Percentiles rank a stretch among this genome's conserved stretches.
Conservation (phyloP, 2,329 filamentous ascomycete genomes). For the Monilinia fructigena region DNA sequence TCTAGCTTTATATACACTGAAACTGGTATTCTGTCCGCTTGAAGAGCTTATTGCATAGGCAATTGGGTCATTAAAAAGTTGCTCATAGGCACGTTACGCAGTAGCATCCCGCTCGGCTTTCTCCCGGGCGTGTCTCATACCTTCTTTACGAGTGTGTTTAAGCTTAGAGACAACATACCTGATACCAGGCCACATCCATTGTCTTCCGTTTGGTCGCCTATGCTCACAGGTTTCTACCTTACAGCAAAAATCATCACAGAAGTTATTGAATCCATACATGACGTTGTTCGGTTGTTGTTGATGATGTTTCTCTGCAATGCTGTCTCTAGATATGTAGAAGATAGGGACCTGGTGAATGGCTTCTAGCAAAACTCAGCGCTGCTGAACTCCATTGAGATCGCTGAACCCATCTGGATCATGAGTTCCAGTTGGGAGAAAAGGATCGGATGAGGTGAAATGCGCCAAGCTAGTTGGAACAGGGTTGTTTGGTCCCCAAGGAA, state of each 20-base stretch:
- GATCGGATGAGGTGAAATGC: not conserved
- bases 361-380: not conserved
- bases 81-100: too few relatives aligned
- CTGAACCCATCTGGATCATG: not conserved
- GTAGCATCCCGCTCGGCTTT: too few relatives aligned
- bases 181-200: not conserved
- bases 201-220: not conserved
- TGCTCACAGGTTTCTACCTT: not conserved
- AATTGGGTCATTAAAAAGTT: not conserved
- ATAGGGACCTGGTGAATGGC: not conserved
- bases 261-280: not conserved
- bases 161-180: not conserved
- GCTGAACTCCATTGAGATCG: not conserved
- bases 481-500: not conserved
- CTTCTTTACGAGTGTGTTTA: not conserved
- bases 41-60: too few relatives aligned
- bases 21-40: too few relatives aligned
- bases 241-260: slow-evolving; percentile 6
- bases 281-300: not conserved
- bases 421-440: not conserved
- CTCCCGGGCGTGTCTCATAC: not conserved
- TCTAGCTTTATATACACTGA: too few relatives aligned
- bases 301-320: not conserved
- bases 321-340: not conserved
- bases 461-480: not conserved